These are phyloP conservation scores for Galerina sulciceps DNA, from an alignment of 768 basidiomycete genomes.

Conservation along the genomic window DNA sequence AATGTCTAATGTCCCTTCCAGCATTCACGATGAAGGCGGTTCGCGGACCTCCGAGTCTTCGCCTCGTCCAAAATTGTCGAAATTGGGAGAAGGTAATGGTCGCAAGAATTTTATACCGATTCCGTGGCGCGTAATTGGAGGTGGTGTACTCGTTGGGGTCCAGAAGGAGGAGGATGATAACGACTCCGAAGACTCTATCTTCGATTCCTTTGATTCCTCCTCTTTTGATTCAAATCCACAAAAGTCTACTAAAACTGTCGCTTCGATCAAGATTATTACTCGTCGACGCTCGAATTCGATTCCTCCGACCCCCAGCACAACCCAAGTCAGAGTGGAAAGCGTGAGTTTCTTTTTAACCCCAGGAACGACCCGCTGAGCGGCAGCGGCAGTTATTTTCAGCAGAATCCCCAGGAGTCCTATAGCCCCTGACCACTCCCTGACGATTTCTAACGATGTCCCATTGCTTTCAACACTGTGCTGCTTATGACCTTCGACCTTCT, in stretches of 20 bases:
- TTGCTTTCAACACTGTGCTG: constrained; percentile 15
- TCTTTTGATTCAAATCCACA: constrained; percentile 2
- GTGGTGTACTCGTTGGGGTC: constrained; percentile 70
- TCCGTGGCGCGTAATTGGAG: constrained; percentile 78
- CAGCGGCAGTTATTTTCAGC: constrained; percentile 41
- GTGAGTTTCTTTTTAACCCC: constrained; percentile 22
- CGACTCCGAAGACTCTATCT: constrained; percentile 4
- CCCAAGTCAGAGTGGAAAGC: constrained; percentile 30
- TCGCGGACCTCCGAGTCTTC: constrained; percentile 19
- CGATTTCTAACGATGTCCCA: neutral
- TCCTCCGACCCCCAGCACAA: constrained; percentile 34
- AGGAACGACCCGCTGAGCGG: neutral
- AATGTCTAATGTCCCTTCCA: constrained; percentile 21
- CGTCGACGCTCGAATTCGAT: constrained; percentile 40
- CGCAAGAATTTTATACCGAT: constrained; percentile 63
- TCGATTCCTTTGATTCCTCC: constrained; percentile 1
- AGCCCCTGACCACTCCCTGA: constrained; percentile 4
- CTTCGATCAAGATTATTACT: constrained; percentile 22
- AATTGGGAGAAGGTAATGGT: constrained; percentile 16
- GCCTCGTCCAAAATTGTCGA: constrained; percentile 4
- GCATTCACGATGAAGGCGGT: constrained; percentile 47
- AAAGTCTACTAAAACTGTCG: constrained; percentile 8
- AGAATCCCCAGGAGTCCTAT: constrained; percentile 44
- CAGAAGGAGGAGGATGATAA: constrained; percentile 14
- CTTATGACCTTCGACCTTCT: constrained; percentile 32